Conservation (phyloP, 1,284 basidiomycete genomes). For the Amylostereum chailletii region DNA sequence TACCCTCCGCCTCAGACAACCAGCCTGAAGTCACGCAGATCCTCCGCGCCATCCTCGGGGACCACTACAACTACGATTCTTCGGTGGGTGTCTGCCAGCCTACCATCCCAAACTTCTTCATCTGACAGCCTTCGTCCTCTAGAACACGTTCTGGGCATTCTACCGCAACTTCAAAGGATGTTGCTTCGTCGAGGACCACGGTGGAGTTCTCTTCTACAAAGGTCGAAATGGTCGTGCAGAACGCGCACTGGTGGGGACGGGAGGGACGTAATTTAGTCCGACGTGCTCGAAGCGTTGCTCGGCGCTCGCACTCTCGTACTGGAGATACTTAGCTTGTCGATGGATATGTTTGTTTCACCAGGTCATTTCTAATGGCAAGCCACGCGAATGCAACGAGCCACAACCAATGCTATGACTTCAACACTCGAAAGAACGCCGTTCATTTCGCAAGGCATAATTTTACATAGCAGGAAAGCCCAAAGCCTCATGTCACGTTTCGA, state of each 20-base stretch:
- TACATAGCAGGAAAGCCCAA: no score
- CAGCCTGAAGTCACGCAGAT: conserved; percentile 22
- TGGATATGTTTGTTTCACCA: no score
- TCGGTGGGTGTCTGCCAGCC: background rate
- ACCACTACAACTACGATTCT: conserved; percentile 22
- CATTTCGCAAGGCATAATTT: no score
- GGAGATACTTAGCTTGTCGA: no score
- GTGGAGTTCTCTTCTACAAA: conserved; percentile 36
- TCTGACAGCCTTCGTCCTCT: background rate
- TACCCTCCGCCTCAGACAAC: conserved; percentile 20
- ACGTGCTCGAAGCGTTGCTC: no score
- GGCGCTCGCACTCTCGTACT: no score
- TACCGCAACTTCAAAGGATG: conserved; percentile 30
- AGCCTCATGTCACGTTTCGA: no score
- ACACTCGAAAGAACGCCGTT: no score
- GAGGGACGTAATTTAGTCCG: no score
- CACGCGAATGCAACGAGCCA: no score
- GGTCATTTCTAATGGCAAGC: no score
- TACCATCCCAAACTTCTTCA: background rate
- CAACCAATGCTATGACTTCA: no score
- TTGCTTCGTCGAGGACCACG: conserved; percentile 39
- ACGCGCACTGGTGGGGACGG: conserved; percentile 16
- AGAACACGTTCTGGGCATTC: conserved; percentile 25
- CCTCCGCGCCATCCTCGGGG: conserved; percentile 17
- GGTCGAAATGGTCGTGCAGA: conserved; percentile 28